phyloP scores from a whole-genome alignment of 768 basidiomycete genomes.

The Terana coerulea region DNA sequence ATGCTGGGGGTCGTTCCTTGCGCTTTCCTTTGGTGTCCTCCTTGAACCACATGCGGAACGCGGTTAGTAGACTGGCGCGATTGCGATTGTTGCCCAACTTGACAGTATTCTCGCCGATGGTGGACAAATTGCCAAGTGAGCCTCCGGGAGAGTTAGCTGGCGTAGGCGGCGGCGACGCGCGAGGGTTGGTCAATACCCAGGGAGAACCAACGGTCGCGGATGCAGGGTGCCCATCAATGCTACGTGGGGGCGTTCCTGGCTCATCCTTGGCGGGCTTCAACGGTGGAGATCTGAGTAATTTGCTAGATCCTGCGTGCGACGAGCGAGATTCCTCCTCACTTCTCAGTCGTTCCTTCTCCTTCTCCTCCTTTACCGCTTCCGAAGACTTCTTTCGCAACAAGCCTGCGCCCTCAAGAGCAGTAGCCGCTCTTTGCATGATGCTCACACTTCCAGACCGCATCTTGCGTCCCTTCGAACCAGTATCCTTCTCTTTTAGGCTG shows the following conservation, averaged over 20 bases:
- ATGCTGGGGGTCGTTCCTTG: conserved; percentile 38
- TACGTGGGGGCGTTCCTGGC: conserved; percentile 45
- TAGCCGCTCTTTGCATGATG: conserved; percentile 95
- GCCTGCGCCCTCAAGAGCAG: conserved; percentile 82
- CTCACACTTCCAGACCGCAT: conserved; percentile 84
- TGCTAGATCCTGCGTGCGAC: conserved; percentile 62
- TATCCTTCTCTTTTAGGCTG: conserved; percentile 54
- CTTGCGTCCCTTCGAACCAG: conserved; percentile 55
- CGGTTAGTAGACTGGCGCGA: conserved; percentile 75
- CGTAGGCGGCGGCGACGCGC: conserved; percentile 39
- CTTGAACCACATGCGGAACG: conserved; percentile 90
- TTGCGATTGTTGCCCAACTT: conserved; percentile 47
- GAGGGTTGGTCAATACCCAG: conserved; percentile 62
- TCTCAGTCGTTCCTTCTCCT: conserved; percentile 44
- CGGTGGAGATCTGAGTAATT: conserved; percentile 69
- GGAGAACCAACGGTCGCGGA: conserved; percentile 54
- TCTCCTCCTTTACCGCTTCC: conserved; percentile 67
- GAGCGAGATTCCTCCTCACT: conserved; percentile 56
- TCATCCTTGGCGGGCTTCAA: conserved; percentile 46
- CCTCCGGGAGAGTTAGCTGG: conserved; percentile 52
- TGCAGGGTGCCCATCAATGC: conserved; percentile 28
- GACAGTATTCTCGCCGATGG: conserved; percentile 29
- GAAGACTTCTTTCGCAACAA: conserved; percentile 79
- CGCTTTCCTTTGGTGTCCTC: conserved; percentile 89
- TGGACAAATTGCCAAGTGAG: conserved; percentile 46